These are phyloP conservation scores for Fusarium foetens DNA, from an alignment of 2,329 filamentous ascomycete species.

Conservation along the genomic window DNA sequence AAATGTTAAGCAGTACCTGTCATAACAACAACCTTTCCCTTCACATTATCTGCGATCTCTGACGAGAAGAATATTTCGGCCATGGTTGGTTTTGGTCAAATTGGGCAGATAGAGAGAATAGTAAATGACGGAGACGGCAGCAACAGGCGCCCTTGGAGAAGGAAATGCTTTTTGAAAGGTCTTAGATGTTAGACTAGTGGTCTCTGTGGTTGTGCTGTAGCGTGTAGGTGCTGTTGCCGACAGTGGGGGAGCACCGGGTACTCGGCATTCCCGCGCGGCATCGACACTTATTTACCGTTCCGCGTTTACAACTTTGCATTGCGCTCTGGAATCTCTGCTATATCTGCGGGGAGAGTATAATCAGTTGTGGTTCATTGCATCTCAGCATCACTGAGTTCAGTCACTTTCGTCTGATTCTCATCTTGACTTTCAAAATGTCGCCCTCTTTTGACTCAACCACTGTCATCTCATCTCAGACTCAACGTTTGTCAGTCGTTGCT, in stretches of 20 bases:
- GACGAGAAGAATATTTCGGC: not conserved
- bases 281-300: not conserved
- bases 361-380: too few species aligned
- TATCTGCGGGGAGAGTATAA: too few species aligned
- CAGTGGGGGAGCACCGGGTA: not conserved
- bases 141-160: not conserved
- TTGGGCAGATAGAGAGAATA: not conserved
- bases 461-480: accelerated
- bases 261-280: not conserved
- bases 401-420: too few species aligned
- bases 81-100: not conserved
- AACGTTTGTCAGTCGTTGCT: not conserved
- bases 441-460: not conserved
- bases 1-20: not conserved
- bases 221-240: not conserved
- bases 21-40: not conserved
- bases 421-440: not conserved
- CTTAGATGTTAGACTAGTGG: accelerated
- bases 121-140: too few species aligned
- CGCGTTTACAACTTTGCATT: not conserved
- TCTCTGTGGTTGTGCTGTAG: accelerated
- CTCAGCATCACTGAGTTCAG: not conserved
- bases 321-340: too few species aligned
- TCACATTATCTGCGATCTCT: not conserved
- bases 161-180: accelerated